Evolutionary conservation across 305 asterid species (phyloP).

Genomic region (Rubia peregrina): DNA sequence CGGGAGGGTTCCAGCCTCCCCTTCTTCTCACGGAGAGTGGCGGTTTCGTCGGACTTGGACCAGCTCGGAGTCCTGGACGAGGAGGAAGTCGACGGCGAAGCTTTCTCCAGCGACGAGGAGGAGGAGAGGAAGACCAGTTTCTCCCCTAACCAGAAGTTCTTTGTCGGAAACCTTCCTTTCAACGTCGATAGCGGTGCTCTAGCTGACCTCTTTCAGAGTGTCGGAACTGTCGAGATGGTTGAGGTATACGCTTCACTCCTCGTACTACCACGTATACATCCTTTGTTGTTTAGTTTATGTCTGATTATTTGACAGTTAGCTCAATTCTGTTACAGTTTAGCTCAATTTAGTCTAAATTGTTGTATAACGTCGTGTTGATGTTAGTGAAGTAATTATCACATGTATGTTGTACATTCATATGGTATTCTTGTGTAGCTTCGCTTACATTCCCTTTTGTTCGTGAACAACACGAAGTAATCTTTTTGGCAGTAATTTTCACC

Average conservation of each 20-base stretch:
- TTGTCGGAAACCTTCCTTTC: constrained; percentile 80
- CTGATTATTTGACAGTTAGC: neutral
- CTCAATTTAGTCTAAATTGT: neutral
- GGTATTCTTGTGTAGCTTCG: neutral
- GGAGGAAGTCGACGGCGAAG: constrained; percentile 22
- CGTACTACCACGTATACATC: no score
- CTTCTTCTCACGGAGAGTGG: constrained; percentile 35
- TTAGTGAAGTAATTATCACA: constrained; percentile 1
- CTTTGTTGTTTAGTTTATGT: neutral
- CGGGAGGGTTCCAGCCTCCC: constrained; percentile 7
- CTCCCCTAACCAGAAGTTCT: constrained; percentile 59
- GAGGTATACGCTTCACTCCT: constrained; percentile 41
- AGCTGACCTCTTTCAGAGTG: constrained; percentile 61
- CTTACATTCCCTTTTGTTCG: no score
- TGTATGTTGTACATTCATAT: neutral
- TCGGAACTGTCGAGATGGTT: constrained; percentile 82
- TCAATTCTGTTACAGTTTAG: neutral
- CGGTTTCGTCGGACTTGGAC: constrained; percentile 57
- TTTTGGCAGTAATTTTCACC: no score
- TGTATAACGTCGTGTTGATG: neutral
- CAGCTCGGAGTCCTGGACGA: constrained; percentile 36
- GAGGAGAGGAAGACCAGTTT: constrained; percentile 29
- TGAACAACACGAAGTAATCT: no score
- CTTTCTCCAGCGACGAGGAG: constrained; percentile 1
- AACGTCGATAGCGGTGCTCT: constrained; percentile 60